These are phyloP conservation scores for Onygena corvina DNA, from an alignment of 2,329 filamentous ascomycete species.

Conservation along the genomic window DNA sequence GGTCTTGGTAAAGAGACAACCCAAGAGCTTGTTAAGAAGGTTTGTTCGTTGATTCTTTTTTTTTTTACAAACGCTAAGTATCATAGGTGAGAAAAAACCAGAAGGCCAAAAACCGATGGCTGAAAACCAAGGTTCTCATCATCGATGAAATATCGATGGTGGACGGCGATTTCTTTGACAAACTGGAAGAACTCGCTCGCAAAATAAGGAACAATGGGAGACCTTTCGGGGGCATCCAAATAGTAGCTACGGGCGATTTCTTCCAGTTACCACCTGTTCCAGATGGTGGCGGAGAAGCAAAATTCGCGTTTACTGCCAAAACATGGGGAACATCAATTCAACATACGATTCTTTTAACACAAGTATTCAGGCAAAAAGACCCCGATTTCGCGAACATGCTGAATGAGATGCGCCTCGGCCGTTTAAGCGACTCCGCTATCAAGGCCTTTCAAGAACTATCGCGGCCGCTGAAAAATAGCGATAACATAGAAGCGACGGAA, in stretches of 20 bases:
- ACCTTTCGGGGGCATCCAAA: conserved; percentile 89
- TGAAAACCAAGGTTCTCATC: conserved; percentile 73
- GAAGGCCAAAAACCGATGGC: conserved; percentile 81
- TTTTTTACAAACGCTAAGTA: conserved; percentile 5
- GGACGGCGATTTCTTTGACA: conserved; percentile 92
- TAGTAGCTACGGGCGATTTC: conserved; percentile 93
- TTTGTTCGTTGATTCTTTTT: conserved; percentile 17
- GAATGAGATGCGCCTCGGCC: conserved; percentile 91
- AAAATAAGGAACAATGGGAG: conserved; percentile 78
- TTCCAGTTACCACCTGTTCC: conserved; percentile 94
- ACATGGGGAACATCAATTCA: conserved; percentile 90
- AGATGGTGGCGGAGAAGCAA: conserved; percentile 58
- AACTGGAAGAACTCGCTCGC: conserved; percentile 77
- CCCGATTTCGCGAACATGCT: conserved; percentile 84
- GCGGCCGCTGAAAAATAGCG: conserved; percentile 58
- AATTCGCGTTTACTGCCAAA: conserved; percentile 83
- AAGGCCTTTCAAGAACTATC: conserved; percentile 61
- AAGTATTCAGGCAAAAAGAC: conserved; percentile 94
- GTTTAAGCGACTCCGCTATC: conserved; percentile 63
- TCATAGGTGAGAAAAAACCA: conserved; percentile 61
- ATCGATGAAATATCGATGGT: conserved; percentile 98
- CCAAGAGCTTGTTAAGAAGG: conserved; percentile 68
- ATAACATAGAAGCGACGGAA: conserved; percentile 72
- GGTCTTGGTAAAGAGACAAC: conserved; percentile 85
- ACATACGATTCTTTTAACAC: conserved; percentile 87